phyloP scores from a whole-genome alignment of 2,329 filamentous ascomycete genomes.

The Aspergillus persii region DNA sequence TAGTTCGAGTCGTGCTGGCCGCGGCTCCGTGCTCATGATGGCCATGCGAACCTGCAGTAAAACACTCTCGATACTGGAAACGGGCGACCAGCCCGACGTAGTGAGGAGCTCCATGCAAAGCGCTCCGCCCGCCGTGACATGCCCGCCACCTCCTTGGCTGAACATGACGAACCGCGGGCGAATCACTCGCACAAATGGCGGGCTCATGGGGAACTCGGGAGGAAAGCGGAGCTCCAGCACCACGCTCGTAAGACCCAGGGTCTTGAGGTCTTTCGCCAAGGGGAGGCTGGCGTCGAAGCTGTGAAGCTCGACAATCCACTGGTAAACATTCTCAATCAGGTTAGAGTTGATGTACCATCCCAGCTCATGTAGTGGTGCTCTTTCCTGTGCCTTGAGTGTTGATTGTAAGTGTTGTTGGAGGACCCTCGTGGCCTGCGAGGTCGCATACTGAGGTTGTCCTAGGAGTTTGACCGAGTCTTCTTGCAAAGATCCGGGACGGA shows the following conservation, averaged over 20 bases:
- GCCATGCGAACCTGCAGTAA: constrained; percentile 78
- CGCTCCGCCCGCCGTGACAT: constrained; percentile 80
- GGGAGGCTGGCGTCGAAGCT: constrained; percentile 70
- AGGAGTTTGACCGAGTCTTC: constrained; percentile 62
- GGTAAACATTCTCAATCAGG: constrained; percentile 72
- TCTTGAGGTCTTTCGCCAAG: constrained; percentile 72
- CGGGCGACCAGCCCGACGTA: constrained; percentile 76
- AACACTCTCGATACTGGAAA: constrained; percentile 72
- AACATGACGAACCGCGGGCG: constrained; percentile 77
- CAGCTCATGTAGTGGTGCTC: constrained; percentile 61
- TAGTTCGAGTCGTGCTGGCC: constrained; percentile 65
- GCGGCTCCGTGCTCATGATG: constrained; percentile 65
- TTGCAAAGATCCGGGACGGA: constrained; percentile 66
- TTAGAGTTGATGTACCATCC: constrained; percentile 78
- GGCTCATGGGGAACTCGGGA: constrained; percentile 69
- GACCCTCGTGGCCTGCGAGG: constrained; percentile 57
- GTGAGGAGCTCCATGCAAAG: constrained; percentile 84
- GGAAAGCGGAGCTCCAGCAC: constrained; percentile 82
- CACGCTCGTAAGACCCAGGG: constrained; percentile 60
- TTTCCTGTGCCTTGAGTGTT: constrained; percentile 63
- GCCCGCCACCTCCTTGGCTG: constrained; percentile 71
- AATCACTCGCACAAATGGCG: constrained; percentile 81
- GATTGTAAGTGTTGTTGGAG: constrained; percentile 64
- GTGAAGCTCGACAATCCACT: constrained; percentile 89
- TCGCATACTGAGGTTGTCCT: constrained; percentile 64